Base-by-base conservation (phyloP, 345 rosid genomes). In the Pistacia atlantica region DNA sequence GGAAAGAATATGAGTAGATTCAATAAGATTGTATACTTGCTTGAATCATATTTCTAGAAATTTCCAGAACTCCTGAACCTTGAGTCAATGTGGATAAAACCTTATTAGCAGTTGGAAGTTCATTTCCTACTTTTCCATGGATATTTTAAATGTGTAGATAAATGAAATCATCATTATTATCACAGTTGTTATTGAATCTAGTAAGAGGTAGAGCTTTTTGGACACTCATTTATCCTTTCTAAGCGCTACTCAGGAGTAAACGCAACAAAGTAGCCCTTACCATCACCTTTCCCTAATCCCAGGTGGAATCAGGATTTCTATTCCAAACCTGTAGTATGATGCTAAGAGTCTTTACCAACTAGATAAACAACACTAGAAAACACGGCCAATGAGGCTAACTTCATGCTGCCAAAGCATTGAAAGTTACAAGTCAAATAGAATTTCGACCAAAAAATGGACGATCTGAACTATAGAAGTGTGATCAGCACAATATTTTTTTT, bases 31-130 rank as follows among this genome's bases (percentile, higher is more conserved):
- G 57, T 46, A 59, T 33, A 13, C 22, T 48, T 31, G 51, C 54
- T 35, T 49, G 45, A 28, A 67, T 73, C 56, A 11, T 37, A 67
- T 48, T 20, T 67, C 61, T 13, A 69, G 62, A 54, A 35, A 69
- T 69, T 69, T 51, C 62, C 6, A 4, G 13, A 12, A 31, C 37
- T 62, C 63, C 37, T 33, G 20, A 51, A 31, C 11, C 22, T 4
- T 22, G 42, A 7, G 16, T 31, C 59, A 74, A 55, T 20, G 48
- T 37, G 58, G 69, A 51, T 35, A 31, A 58, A 59, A 75, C 45
- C 35, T 59, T 80, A 45, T 12, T 4, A 20, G 18, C 9, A 52
- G 42, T 67, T 31, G 33, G 33, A 31, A 31, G 33, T 31, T 31
- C 33, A 60, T 49, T 55, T 56, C 25, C 56, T 58, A 35, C 16